Base-by-base conservation (phyloP, 2,329 filamentous ascomycete genomes). In the Coniochaeta sp. region DNA sequence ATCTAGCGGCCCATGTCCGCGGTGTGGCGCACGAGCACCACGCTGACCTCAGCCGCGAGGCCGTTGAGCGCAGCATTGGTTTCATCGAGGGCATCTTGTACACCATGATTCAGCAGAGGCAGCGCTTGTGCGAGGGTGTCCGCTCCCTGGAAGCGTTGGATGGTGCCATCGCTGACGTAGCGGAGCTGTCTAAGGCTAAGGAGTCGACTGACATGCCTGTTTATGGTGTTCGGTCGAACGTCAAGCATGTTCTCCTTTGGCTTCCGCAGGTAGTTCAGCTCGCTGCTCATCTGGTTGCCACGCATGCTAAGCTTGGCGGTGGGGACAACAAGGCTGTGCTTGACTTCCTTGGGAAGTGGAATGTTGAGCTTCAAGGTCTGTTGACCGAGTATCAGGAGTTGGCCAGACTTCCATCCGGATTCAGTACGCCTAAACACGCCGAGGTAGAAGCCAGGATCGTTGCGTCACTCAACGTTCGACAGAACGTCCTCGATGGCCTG, bases 11-110 rank as follows among this genome's bases (percentile, higher is more conserved):
- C 14, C 78, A 79, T 57, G 80, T 87, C 48, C 81, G 92, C 60
- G 74, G 79, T 38, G 77, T 85, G 27, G 74, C 82, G 9, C 77
- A 83, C 56, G 85, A 89, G 49, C 90, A 95, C 67, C 90, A 88
- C 0, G 85, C 89, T 32, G 95, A 99, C 57, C 71, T 99, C 33
- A 95, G 87, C 42, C 78, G 83, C 38, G 85, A 89, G 8, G 90
- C 96, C 60, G 79, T 94, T 7, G 78, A 80, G 38, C 81, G 91
- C 62, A 91, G 90, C 64, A 79, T 88, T 48, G 90, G 90, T 0
- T 89, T 89, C 57, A 73, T 96, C n/a, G 94, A 99, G 65, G 90
- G 91, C 24, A 77, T 96, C 53, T 72, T 97, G 27, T 77, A 85
- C 53, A 70, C 83, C n/a, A 65, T 81, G 1, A 63, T 89, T 12